Evolutionary conservation across 1,284 basidiomycete genomes (phyloP), one percentile per base, ranked within the genome.

Genomic region (Ustanciosporium gigantosporum): DNA sequence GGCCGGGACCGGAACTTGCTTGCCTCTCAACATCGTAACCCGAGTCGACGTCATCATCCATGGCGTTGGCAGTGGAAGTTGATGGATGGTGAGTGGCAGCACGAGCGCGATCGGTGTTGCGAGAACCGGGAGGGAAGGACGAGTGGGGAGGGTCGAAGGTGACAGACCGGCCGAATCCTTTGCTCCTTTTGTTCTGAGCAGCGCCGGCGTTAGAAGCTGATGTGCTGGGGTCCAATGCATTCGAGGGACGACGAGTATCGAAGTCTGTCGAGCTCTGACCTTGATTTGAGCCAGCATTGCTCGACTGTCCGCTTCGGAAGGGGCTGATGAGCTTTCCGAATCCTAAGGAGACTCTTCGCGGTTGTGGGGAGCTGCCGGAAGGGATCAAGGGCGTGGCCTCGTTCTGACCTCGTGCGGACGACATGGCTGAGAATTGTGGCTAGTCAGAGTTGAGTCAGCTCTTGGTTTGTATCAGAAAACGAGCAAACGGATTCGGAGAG

Each of bases 21-120:
- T 60, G 61, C 5, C 61, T 46, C 36, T 65, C 61, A n/a, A 65
- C 20, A 31, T 65, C 61, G 46, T 45, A 51, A 45, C 41, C 45
- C n/a, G 50, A 46, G 24, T 60, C 56, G 31, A 27, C 36, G 17
- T 42, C 47, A 22, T 50, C 47, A 25, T 65, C 46, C 25, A 25
- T 40, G 35, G 19, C 20, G 2, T 22, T 25, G 29, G 42, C 41
- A 19, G 31, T 34, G 36, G 35, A 41, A 3, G 17, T 31, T 16
- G 59, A 38, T 4, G 53, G 55, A 31, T 58, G 60, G 35, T 64
- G 58, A 39, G 41, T 46, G 6, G 52, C 36, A 23, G 46, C 46
- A 23, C 55, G 31, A 5, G 38, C 34, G 4, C 42, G 45, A 16
- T 53, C 53, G 17, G 51, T 37, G 17, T 52, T 51, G 15, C 38